Base-by-base conservation (phyloP, 2,329 filamentous ascomycete species). In the Trichoderma sp. region DNA sequence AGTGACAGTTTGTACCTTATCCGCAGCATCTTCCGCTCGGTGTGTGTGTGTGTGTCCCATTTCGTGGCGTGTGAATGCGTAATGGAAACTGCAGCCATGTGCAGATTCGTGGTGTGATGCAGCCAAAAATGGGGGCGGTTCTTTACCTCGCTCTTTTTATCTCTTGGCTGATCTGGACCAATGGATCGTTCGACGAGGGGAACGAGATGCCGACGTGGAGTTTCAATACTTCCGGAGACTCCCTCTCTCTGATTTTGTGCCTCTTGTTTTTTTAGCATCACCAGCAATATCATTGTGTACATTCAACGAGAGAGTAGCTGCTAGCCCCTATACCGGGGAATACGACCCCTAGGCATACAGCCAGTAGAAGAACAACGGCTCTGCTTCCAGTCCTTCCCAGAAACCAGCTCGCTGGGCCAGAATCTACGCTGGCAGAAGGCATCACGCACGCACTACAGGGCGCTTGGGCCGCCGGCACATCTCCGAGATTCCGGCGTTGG, bases 401-500 rank as follows among this genome's bases (percentile, higher is more conserved):
- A 24, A 49, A 49, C 46, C 46, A 24, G 46, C 13, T 49, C 46
- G 46, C 21, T 49, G 46, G 46, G 46, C 46, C 46, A 49, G n/a
- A 49, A 49, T 13, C 46, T 49, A 49, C 46, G 51, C 21, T 54
- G 21, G 24, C 51, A 54, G 14, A 28, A 54, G 51, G 24, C 51
- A 54, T 49, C 46, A 54, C 51, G 54, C 28, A 56, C 10, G 46
- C 46, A 49, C 46, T 49, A 21, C 46, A 24, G 10, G 39, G 56
- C 65, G 65, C 65, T 59, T 43, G 56, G 65, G 8, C 39, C 54
- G 39, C 55, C 65, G 65, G 65, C 43, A 60, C 65, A 30, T 67
- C 46, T 54, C 65, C 65, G 64, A 67, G 64, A 67, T 59, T 30
- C 64, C 56, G 64, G 55, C 64, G 64, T 66, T 66, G 64, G 54